phyloP scores from a whole-genome alignment of 225 moss, liverwort and hornwort genomes.

The Lunularia cruciata region DNA sequence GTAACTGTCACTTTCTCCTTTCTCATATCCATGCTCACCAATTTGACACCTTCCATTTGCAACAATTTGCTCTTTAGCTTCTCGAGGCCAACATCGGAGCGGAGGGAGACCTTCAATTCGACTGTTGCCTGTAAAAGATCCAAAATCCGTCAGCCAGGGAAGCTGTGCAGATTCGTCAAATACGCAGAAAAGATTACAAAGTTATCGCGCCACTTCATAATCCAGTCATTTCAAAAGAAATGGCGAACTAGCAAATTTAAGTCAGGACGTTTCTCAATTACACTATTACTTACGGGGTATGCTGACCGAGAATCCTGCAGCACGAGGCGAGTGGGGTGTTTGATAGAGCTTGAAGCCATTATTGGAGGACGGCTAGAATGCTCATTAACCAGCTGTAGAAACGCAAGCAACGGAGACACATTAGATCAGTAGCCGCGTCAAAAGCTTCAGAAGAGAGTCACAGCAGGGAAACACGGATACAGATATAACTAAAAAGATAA shows the following conservation, averaged over 20 bases:
- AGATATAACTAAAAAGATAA: not conserved
- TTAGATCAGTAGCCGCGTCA: not conserved
- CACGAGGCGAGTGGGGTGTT: slow-evolving; percentile 1
- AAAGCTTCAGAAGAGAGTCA: not conserved
- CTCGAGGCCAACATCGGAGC: slow-evolving; percentile 12
- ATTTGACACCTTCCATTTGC: slow-evolving; percentile 25
- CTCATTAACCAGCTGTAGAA: slow-evolving; percentile 11
- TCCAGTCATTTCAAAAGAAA: not conserved
- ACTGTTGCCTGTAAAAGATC: slow-evolving; percentile 6
- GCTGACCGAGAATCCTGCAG: slow-evolving; percentile 14
- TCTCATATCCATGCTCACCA: slow-evolving; percentile 12
- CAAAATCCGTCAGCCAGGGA: not conserved
- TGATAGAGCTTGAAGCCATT: slow-evolving; percentile 20
- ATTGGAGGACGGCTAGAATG: not conserved
- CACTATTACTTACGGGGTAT: slow-evolving; percentile 19
- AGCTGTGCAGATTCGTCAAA: too few species aligned
- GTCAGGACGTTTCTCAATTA: too few species aligned
- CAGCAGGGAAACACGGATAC: not conserved
- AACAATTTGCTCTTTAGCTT: slow-evolving; percentile 20
- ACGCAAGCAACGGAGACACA: not conserved
- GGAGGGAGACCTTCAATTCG: slow-evolving; percentile 18
- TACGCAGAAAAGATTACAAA: too few species aligned
- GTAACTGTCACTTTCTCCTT: slow-evolving; percentile 21
- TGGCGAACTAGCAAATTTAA: too few species aligned
- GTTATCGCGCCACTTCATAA: too few species aligned